Conservation (phyloP, 2,329 filamentous ascomycete species). For the Colletotrichum graminicola region DNA sequence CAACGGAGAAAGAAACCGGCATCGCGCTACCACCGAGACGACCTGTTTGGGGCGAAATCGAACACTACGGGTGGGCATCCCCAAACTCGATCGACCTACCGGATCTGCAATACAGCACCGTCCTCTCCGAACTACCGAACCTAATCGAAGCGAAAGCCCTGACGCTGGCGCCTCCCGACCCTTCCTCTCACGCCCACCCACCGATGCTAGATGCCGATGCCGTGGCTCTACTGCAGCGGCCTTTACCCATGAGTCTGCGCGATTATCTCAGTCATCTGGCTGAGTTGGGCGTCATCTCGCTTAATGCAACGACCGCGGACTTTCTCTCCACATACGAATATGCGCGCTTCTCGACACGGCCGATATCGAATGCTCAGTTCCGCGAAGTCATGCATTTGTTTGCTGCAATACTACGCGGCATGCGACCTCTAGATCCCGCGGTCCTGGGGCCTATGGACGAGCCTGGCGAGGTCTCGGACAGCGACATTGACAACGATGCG, state of each 20-base stretch:
- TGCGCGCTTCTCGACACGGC: conserved; percentile 82
- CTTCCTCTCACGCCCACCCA: conserved; percentile 53
- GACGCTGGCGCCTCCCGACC: conserved; percentile 77
- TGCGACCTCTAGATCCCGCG: conserved; percentile 73
- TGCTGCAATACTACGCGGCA: conserved; percentile 81
- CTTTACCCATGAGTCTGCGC: conserved; percentile 78
- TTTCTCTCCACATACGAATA: conserved; percentile 86
- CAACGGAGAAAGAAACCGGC: conserved; percentile 54
- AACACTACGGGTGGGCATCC: conserved; percentile 90
- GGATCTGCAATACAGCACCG: conserved; percentile 84
- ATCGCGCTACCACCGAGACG: conserved; percentile 63
- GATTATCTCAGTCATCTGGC: conserved; percentile 82
- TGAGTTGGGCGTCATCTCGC: conserved; percentile 71
- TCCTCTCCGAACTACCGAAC: conserved; percentile 87
- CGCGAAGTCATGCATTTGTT: conserved; percentile 86
- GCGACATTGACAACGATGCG: conserved; percentile 61
- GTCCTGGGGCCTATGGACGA: conserved; percentile 56
- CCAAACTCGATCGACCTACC: conserved; percentile 81
- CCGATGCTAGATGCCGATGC: conserved; percentile 73
- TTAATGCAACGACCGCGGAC: conserved; percentile 59
- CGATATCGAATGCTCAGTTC: conserved; percentile 79
- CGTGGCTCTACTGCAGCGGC: conserved; percentile 78
- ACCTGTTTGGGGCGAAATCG: conserved; percentile 83
- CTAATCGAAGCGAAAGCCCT: conserved; percentile 93
- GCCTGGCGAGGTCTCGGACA: conserved; percentile 51